These are phyloP conservation scores for Psilocybe azurescens DNA, from an alignment of 768 basidiomycete genomes.

Conservation along the genomic window DNA sequence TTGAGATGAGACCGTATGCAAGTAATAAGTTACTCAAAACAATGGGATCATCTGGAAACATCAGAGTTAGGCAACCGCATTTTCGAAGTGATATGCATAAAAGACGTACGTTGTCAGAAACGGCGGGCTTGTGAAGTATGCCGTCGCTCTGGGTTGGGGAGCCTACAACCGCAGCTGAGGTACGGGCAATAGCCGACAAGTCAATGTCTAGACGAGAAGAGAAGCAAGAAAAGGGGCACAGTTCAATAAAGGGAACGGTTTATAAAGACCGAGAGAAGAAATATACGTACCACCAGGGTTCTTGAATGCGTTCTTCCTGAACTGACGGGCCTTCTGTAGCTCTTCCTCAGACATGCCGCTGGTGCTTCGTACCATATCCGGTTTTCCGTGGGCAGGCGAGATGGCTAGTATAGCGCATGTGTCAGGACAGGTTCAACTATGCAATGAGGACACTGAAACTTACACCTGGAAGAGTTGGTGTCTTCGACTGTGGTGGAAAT, in stretches of 20 bases:
- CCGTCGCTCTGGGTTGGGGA: conserved; percentile 43
- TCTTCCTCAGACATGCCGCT: conserved; percentile 67
- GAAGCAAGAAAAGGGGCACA: not conserved
- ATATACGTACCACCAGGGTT: conserved; percentile 57
- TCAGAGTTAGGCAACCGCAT: not conserved
- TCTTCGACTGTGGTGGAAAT: conserved; percentile 15
- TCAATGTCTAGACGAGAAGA: conserved; percentile 46
- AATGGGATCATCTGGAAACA: conserved; percentile 4
- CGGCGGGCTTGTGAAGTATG: not conserved
- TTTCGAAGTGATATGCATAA: not conserved
- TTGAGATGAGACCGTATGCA: not conserved
- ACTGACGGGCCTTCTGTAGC: conserved; percentile 61
- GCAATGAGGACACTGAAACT: not conserved
- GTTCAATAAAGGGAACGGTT: conserved; percentile 2
- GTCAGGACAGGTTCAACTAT: not conserved
- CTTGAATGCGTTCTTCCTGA: conserved; percentile 80
- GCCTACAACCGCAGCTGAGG: conserved; percentile 71
- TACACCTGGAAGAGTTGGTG: conserved; percentile 14
- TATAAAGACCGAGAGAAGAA: not conserved
- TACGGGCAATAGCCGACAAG: conserved; percentile 82
- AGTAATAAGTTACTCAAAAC: conserved; percentile 15
- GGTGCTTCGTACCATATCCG: conserved; percentile 39
- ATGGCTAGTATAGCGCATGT: conserved; percentile 18
- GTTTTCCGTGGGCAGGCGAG: conserved; percentile 30
- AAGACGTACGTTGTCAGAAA: conserved; percentile 8